Base-by-base conservation (phyloP, 202 grass and related monocot species). In the Digitaria exilis region DNA sequence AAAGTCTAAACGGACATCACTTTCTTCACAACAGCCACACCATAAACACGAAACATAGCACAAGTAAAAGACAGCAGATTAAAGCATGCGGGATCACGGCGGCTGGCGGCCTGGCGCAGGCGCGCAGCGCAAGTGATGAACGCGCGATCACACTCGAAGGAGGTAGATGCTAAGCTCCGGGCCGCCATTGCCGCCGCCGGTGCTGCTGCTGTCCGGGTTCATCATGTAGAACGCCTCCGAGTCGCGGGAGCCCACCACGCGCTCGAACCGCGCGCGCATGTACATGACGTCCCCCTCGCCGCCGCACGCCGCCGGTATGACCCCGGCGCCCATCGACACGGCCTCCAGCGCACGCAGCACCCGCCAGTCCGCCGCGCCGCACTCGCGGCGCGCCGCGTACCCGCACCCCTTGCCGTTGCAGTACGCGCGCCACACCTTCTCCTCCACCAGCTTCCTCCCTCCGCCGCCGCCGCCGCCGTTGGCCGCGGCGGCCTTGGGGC, bases 151-250 rank as follows among this genome's bases (percentile, higher is more conserved):
- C 74, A 89, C 86, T 89, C 92, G 69, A 0, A 94, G 92, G 41
- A 94, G 84, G 86, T 94, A 94, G 84, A 94, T 73, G 73, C 86
- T 91, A 3, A 94, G 92, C 84, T 94, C 92, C 30, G 92, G 72
- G 6, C 89, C 77, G 62, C 78, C 84, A 45, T 69, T 91, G 89
- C 60, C 67, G 87, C 50, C 54, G 46, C 60, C 67, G 87, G 39
- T 44, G 46, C 55, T 49, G 70, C 25, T 34, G 87, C 71, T 78
- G 80, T 91, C 92, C n/a, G 92, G 92, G 67, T 82, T 94, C 84
- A 94, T 91, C 92, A 94, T 94, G 86, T 91, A 94, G 84, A 94
- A 94, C n/a, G 92, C 88, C 76, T 94, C 92, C 25, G 92, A 94
- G 88, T 94, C 92, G 44, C 82, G 89, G 21, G 92, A 91, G 18